Evolutionary conservation across 345 rosid genomes (phyloP).

Genomic region (Cardamine occulta): DNA sequence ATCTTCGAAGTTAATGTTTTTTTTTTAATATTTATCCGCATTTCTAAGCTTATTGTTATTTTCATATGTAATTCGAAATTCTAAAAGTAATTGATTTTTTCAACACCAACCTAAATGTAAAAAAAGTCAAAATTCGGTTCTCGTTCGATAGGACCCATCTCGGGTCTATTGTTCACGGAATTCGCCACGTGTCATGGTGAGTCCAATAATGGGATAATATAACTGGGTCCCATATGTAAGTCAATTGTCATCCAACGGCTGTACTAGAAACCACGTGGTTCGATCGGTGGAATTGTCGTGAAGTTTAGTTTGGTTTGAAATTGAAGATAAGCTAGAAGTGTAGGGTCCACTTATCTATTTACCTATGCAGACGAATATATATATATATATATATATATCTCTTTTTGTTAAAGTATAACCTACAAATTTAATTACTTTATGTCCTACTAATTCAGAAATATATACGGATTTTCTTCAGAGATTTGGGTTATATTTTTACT

Average conservation of each 20-base stretch:
- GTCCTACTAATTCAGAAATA: neutral
- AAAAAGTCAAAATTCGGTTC: neutral
- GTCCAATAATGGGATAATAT: conserved; percentile 21
- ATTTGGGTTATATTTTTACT: neutral
- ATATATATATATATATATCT: too few species aligned
- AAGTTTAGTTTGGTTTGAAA: conserved; percentile 4
- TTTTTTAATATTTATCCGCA: conserved; percentile 13
- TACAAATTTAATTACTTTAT: neutral
- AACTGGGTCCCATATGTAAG: neutral
- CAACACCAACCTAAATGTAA: neutral
- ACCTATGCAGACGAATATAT: neutral
- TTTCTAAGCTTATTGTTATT: neutral
- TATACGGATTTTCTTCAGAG: neutral
- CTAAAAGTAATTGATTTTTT: neutral
- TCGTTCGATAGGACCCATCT: neutral
- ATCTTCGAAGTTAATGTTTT: neutral
- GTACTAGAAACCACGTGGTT: conserved; percentile 31
- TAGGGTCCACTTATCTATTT: neutral
- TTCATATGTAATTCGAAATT: neutral
- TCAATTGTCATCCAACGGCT: conserved; percentile 37
- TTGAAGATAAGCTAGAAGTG: conserved; percentile 24
- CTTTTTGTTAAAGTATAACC: neutral
- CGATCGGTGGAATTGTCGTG: conserved; percentile 27
- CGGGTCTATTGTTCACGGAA: neutral
- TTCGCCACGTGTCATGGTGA: conserved; percentile 16